phyloP scores from a whole-genome alignment of 2,329 filamentous ascomycete genomes.

The Monilinia fructicola region DNA sequence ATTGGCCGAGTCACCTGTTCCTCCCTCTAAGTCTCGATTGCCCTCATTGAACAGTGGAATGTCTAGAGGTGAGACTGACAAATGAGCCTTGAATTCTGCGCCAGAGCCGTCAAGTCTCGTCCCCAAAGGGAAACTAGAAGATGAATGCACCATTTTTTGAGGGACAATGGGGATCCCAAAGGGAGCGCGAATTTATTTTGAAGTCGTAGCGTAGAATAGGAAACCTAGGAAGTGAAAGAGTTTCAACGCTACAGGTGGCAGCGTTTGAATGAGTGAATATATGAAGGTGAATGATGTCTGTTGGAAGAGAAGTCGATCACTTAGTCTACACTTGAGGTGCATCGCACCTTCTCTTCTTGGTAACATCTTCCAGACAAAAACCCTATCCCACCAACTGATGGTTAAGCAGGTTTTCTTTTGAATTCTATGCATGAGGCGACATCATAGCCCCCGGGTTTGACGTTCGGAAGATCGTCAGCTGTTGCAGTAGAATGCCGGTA shows the following conservation, averaged over 20 bases:
- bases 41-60: not conserved
- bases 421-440: not conserved
- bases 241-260: not conserved
- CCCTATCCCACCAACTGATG: not conserved
- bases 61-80: not conserved
- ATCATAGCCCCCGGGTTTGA: not conserved
- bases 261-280: conserved; percentile 2
- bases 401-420: conserved; percentile 2
- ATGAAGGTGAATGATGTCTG: not conserved
- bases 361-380: not conserved
- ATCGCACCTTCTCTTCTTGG: conserved; percentile 10
- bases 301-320: not conserved
- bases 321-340: not conserved
- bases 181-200: not conserved
- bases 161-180: not conserved
- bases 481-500: not conserved
- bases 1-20: not conserved
- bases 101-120: not conserved
- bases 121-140: not conserved
- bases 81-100: not conserved
- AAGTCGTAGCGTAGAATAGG: not conserved
- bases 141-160: not conserved
- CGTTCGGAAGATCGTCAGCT: not conserved
- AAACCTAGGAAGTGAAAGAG: not conserved
- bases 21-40: conserved; percentile 3